These are phyloP conservation scores for Codiaeum variegatum DNA, from an alignment of 441 rosid genomes.

Conservation along the genomic window DNA sequence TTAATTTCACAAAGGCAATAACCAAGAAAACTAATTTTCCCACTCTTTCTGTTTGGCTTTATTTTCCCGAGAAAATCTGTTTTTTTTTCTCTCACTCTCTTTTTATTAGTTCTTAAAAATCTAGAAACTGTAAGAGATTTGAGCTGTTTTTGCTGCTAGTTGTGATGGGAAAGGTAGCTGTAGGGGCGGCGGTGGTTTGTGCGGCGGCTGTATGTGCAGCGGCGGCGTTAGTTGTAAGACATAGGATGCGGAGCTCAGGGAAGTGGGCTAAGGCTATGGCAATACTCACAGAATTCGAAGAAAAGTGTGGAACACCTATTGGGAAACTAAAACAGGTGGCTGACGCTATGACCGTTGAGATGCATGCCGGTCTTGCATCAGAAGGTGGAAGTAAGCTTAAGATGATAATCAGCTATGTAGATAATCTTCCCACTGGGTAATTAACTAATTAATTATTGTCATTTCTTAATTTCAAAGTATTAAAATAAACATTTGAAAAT, in stretches of 20 bases:
- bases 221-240: conserved; percentile 51
- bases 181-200: conserved; percentile 53
- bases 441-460: too few relatives aligned
- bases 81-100: too few relatives aligned
- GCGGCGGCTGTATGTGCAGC: conserved; percentile 67
- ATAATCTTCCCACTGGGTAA: conserved; percentile 94
- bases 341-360: conserved; percentile 93
- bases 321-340: conserved; percentile 76
- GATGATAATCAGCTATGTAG: conserved; percentile 96
- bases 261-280: conserved; percentile 64
- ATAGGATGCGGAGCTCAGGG: conserved; percentile 47
- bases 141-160: neutral
- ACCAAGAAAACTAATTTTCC: too few relatives aligned
- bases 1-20: too few relatives aligned
- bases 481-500: too few relatives aligned
- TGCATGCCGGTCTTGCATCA: conserved; percentile 94
- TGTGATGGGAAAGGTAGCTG: conserved; percentile 63
- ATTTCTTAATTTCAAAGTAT: neutral
- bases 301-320: conserved; percentile 66
- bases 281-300: conserved; percentile 68
- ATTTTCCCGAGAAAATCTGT: too few relatives aligned
- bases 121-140: neutral
- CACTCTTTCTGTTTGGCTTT: too few relatives aligned
- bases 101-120: neutral
- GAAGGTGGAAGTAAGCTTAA: conserved; percentile 94